These are phyloP conservation scores for Dothiorella sarmentorum DNA, from an alignment of 2,329 filamentous ascomycete species.

Conservation along the genomic window DNA sequence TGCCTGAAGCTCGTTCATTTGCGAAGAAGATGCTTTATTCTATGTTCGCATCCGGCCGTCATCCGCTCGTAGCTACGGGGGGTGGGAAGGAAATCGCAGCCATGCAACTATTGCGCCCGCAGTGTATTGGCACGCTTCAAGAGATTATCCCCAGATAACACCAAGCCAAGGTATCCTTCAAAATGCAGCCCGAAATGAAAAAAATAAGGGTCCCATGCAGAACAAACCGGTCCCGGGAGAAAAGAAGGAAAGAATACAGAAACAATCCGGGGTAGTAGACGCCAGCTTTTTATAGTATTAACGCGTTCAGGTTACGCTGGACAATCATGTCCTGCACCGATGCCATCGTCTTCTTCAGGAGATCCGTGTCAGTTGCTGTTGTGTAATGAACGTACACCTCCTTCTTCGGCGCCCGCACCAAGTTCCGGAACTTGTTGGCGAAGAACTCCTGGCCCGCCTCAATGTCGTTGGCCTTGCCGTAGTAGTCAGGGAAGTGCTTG, in stretches of 20 bases:
- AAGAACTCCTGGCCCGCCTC: constrained; percentile 50
- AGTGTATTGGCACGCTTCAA: constrained; percentile 2
- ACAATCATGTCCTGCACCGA: constrained; percentile 55
- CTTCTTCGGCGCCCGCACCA: constrained; percentile 49
- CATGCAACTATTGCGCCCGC: constrained; percentile 16
- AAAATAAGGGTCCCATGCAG: not conserved
- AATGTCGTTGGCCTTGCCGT: constrained; percentile 43
- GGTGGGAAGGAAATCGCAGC: constrained; percentile 9
- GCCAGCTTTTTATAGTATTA: constrained; percentile 35
- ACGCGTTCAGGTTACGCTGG: constrained; percentile 49
- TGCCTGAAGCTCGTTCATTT: constrained; percentile 1
- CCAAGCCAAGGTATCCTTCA: constrained; percentile 19
- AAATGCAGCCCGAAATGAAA: constrained; percentile 9
- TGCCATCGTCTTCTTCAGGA: constrained; percentile 56
- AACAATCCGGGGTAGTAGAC: not conserved
- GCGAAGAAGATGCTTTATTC: not conserved
- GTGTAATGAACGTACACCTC: constrained; percentile 53
- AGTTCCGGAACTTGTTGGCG: constrained; percentile 49
- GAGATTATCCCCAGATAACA: constrained; percentile 6
- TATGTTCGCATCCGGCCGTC: constrained; percentile 7
- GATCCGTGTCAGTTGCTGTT: constrained; percentile 51
- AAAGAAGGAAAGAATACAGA: constrained; percentile 13
- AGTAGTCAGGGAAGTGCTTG: constrained; percentile 50
- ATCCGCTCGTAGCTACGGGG: constrained; percentile 4
- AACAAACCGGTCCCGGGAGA: not conserved